Evolutionary conservation across 345 rosid genomes (phyloP).

Genomic region (Rhodamnia argentea): DNA sequence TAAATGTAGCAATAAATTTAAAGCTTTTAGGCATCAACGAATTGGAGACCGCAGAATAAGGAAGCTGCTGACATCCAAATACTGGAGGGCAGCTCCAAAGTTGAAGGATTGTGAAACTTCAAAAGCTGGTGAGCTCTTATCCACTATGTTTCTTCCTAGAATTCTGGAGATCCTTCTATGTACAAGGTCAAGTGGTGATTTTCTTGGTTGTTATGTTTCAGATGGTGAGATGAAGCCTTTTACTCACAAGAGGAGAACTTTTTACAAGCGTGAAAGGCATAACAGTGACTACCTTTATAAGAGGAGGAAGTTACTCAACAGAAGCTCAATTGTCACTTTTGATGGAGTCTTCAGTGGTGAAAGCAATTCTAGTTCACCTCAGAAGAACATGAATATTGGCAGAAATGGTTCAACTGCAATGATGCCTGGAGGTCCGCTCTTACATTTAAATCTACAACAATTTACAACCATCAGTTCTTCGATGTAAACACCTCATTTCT

Average conservation of each 20-base stretch:
- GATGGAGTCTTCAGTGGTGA: conserved; percentile 79
- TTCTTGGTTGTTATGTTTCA: conserved; percentile 4
- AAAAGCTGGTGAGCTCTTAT: conserved; percentile 44
- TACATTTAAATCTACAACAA: neutral
- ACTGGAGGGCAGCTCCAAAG: conserved; percentile 57
- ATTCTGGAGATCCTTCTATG: neutral
- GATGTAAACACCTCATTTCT: neutral
- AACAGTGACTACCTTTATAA: conserved; percentile 37
- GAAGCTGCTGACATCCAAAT: conserved; percentile 49
- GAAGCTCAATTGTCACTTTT: conserved; percentile 39
- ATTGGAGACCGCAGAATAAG: conserved; percentile 49
- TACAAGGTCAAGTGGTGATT: neutral
- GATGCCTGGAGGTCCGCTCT: conserved; percentile 31
- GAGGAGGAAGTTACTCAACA: conserved; percentile 54
- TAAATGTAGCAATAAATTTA: conserved; percentile 36
- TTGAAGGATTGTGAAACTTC: conserved; percentile 42
- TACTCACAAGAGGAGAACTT: conserved; percentile 46
- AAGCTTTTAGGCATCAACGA: conserved; percentile 46
- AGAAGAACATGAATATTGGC: conserved; percentile 21
- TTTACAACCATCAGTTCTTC: neutral
- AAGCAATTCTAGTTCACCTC: conserved; percentile 75
- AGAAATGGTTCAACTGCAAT: conserved; percentile 17
- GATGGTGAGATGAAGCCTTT: conserved; percentile 48
- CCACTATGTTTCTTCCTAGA: neutral
- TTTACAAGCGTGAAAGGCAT: conserved; percentile 28